These are phyloP conservation scores for Otatea glauca DNA, from an alignment of 176 grass and related monocot genomes.

Conservation along the genomic window DNA sequence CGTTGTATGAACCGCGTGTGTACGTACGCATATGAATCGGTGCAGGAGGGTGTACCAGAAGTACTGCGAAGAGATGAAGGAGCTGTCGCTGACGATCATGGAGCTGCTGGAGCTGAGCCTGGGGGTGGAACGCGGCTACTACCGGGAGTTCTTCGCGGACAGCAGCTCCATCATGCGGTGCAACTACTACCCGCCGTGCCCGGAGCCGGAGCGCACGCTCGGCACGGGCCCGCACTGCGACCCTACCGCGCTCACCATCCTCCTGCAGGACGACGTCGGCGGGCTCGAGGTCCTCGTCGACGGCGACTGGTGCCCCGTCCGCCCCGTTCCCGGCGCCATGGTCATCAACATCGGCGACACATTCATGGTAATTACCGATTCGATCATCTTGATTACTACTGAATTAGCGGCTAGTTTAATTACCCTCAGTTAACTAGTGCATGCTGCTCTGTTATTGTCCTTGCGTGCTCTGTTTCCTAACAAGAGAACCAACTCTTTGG, in stretches of 20 bases:
- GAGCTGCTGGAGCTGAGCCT: slow-evolving; percentile 84
- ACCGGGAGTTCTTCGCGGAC: slow-evolving; percentile 82
- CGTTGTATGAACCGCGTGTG: not conserved
- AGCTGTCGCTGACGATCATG: slow-evolving; percentile 79
- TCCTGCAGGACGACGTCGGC: slow-evolving; percentile 80
- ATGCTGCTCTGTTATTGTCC: slow-evolving; percentile 7
- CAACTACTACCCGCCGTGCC: slow-evolving; percentile 95
- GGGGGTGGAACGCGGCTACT: slow-evolving; percentile 64
- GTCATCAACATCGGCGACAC: slow-evolving; percentile 97
- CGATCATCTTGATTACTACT: not conserved
- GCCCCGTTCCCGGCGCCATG: slow-evolving; percentile 68
- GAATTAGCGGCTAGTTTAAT: not conserved
- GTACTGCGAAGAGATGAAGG: slow-evolving; percentile 82
- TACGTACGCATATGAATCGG: not conserved
- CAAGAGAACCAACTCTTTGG: not conserved
- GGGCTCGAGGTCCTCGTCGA: slow-evolving; percentile 88
- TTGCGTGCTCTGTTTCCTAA: slow-evolving; percentile 27
- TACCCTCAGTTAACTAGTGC: slow-evolving; percentile 9
- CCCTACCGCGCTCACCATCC: slow-evolving; percentile 89
- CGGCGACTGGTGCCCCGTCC: slow-evolving; percentile 71
- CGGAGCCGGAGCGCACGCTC: slow-evolving; percentile 84
- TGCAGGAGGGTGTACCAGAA: slow-evolving; percentile 70
- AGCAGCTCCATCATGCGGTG: slow-evolving; percentile 86
- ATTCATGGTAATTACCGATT: slow-evolving; percentile 69
- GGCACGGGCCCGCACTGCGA: slow-evolving; percentile 90